phyloP scores from a whole-genome alignment of 2,329 filamentous ascomycete genomes.

The Aspergillus proliferans region DNA sequence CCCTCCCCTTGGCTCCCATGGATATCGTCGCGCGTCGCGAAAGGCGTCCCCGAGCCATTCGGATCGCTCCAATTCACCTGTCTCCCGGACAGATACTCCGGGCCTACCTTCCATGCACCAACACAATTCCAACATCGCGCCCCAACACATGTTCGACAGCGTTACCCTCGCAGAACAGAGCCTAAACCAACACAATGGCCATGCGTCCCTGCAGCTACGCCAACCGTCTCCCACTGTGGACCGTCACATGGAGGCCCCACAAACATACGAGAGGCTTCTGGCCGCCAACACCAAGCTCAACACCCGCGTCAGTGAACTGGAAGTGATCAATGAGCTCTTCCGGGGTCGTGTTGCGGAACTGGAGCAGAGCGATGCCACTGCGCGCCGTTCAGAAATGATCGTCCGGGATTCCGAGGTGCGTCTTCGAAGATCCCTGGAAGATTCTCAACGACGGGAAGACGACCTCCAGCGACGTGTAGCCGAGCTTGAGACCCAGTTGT shows the following conservation, averaged over 20 bases:
- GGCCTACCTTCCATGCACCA: constrained; percentile 52
- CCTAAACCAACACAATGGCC: constrained; percentile 52
- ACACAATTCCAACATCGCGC: constrained; percentile 60
- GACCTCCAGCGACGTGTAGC: constrained; percentile 76
- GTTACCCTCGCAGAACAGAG: constrained; percentile 62
- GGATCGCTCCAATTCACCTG: constrained; percentile 69
- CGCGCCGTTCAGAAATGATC: constrained; percentile 54
- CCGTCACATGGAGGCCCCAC: constrained; percentile 62
- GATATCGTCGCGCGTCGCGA: constrained; percentile 61
- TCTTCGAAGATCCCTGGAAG: constrained; percentile 62
- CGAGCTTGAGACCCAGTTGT: constrained; percentile 59
- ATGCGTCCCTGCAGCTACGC: constrained; percentile 46
- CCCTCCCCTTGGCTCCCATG: constrained; percentile 50
- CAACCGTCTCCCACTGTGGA: constrained; percentile 56
- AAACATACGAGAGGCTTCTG: constrained; percentile 73
- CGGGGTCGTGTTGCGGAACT: constrained; percentile 67
- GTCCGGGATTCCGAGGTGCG: constrained; percentile 49
- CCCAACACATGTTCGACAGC: constrained; percentile 72
- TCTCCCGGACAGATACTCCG: constrained; percentile 74
- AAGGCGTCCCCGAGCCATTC: constrained; percentile 66
- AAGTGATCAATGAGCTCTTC: constrained; percentile 86
- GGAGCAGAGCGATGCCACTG: constrained; percentile 67
- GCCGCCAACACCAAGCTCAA: constrained; percentile 81
- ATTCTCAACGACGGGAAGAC: constrained; percentile 71
- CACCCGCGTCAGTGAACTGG: constrained; percentile 88